A percentile compares a stretch with the other conserved stretches of the same genome.
phyloP scores from a whole-genome alignment of 805 yeast genomes.

The Ogataea polymorpha region DNA sequence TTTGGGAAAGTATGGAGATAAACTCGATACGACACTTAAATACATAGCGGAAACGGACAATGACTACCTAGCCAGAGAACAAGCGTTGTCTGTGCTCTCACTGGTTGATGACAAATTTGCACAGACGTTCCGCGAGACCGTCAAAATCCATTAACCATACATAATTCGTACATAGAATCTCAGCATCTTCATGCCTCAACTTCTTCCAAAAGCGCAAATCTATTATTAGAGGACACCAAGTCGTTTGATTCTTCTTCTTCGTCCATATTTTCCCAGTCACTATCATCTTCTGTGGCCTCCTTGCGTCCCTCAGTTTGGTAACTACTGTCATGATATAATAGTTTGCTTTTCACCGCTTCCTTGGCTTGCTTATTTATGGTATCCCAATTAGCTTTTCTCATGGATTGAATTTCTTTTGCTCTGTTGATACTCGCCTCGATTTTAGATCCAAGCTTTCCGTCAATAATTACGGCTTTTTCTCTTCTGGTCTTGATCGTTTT shows the following conservation, averaged over 20 bases:
- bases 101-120: conserved; percentile 28
- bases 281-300: conserved; percentile 15
- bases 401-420: conserved; percentile 56
- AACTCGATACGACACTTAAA: conserved; percentile 40
- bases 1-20: conserved; percentile 46
- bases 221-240: conserved; percentile 24
- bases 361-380: conserved; percentile 52
- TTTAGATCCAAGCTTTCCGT: conserved; percentile 57
- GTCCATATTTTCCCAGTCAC: conserved; percentile 24
- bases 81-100: conserved; percentile 41
- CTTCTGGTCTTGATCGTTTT: conserved; percentile 35
- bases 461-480: conserved; percentile 48
- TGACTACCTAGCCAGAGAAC: conserved; percentile 60
- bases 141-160: conserved; percentile 6
- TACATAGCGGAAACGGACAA: conserved; percentile 46
- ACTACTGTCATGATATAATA: background rate
- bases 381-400: conserved; percentile 75
- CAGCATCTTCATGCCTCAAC: conserved; percentile 21
- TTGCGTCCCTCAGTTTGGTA: conserved; percentile 5
- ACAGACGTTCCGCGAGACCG: conserved; percentile 12
- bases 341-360: conserved; percentile 21
- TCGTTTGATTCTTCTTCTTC: conserved; percentile 9
- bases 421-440: conserved; percentile 63
- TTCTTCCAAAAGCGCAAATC: conserved; percentile 26
- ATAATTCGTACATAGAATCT: conserved; percentile 5